These are phyloP conservation scores for Neofusicoccum laricinum DNA, from an alignment of 2,329 filamentous ascomycete species.

Conservation along the genomic window DNA sequence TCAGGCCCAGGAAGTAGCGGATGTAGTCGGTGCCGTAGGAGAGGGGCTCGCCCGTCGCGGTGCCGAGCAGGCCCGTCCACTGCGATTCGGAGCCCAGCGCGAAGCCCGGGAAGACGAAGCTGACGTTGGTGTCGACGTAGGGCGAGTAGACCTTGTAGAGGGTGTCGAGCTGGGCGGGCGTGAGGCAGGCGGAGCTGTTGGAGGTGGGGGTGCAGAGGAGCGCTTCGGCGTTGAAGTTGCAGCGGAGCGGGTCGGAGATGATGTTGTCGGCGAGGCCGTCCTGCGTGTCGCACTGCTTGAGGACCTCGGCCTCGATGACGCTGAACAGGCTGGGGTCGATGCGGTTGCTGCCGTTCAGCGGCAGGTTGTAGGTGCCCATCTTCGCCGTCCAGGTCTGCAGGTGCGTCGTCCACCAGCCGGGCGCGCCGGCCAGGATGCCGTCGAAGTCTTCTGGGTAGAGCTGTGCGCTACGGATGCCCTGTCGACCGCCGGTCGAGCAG, in stretches of 20 bases:
- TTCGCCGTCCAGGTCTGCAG: slow-evolving; percentile 46
- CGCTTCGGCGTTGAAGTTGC: slow-evolving; percentile 8
- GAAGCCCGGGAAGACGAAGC: slow-evolving; percentile 41
- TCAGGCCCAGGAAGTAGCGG: slow-evolving; percentile 41
- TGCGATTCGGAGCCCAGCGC: slow-evolving; percentile 38
- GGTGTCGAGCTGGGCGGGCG: not conserved
- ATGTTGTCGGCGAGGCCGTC: slow-evolving; percentile 13
- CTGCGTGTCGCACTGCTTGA: slow-evolving; percentile 10
- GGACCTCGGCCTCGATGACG: slow-evolving; percentile 8
- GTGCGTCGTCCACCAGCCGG: slow-evolving; percentile 52
- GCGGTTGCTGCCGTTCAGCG: slow-evolving; percentile 6
- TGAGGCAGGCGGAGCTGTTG: slow-evolving; percentile 8
- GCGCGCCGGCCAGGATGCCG: slow-evolving; percentile 53
- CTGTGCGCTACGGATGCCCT: slow-evolving; percentile 56
- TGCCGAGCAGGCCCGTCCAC: slow-evolving; percentile 21
- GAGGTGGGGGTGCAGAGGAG: slow-evolving; percentile 3
- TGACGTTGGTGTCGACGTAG: slow-evolving; percentile 41
- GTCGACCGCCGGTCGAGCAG: slow-evolving; percentile 59
- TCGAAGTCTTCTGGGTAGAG: slow-evolving; percentile 57
- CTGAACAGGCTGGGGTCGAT: not conserved
- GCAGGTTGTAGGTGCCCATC: slow-evolving; percentile 29
- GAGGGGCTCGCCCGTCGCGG: slow-evolving; percentile 30
- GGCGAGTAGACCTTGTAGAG: slow-evolving; percentile 25
- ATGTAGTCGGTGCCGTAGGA: slow-evolving; percentile 38
- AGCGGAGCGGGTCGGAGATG: slow-evolving; percentile 4